Base-by-base conservation (phyloP, 768 basidiomycete species). In the Leccinellum luteum region DNA sequence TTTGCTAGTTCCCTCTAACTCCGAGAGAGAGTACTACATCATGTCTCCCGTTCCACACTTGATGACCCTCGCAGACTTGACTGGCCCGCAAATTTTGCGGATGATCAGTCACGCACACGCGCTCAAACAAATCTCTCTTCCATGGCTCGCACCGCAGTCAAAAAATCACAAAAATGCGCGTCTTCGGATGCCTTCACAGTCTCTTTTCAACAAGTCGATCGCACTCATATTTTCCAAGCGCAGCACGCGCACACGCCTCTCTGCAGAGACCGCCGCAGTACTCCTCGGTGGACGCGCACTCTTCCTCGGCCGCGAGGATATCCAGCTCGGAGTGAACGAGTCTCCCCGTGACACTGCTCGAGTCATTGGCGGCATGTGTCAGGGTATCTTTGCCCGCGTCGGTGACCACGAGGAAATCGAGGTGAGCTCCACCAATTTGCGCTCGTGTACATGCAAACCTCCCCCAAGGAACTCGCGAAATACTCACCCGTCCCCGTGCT, bases 251-350 rank as follows among this genome's bases (percentile, higher is more conserved):
- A 99, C 97, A 0, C 84, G 97, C 13, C 73, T 98, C 7, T 82
- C 93, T 2, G 87, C 89, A 8, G 96, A 99, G 76, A 95, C 93
- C 0, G 84, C 91, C 25, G 75, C 89, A 0, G 68, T 78, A 2
- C 73, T 93, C 13, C 82, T 99, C 0, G 96, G 96, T 19, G 97
- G 94, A 5, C 85, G 86, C 8, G 86, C 96, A 0, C 80, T 98
- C 64, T 99, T 98, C 73, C 78, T 98, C 8, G 94, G 95, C 2
- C 75, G 75, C 48, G 87, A 89, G 3, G 97, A 98, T 69, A 95
- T 98, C 54, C 97, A 99, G 65, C 79, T 99, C 21, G 96, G 96
- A 48, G 94, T 98, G 44, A 99, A 97, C 73, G 97, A 99, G 80
- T 84, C 79, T 28, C 70, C 85, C 4, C 78, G 90, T 41, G 97